Conservation (phyloP, 352 stramenopile species). For the Pythium myriotylum region DNA sequence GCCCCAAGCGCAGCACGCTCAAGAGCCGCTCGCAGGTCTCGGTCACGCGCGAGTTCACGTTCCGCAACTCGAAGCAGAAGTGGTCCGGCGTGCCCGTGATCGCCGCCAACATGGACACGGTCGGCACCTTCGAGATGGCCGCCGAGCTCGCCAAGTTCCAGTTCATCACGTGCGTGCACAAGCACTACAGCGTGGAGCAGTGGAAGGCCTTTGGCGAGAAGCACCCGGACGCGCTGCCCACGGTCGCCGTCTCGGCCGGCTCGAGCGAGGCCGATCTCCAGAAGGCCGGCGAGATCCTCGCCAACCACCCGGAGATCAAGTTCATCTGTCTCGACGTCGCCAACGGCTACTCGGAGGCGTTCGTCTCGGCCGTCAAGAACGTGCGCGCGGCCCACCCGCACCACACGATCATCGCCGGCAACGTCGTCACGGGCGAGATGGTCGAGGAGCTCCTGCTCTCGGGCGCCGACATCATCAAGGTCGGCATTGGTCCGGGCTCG, state of each 20-base stretch:
- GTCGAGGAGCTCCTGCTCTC: slow-evolving; percentile 90
- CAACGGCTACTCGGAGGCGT: slow-evolving; percentile 88
- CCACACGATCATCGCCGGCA: slow-evolving; percentile 92
- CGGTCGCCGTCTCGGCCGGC: slow-evolving; percentile 79
- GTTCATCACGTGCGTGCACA: slow-evolving; percentile 91
- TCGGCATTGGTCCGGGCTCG: slow-evolving; percentile 91
- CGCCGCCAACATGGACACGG: slow-evolving; percentile 92
- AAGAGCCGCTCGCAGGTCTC: slow-evolving; percentile 88
- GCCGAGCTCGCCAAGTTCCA: slow-evolving; percentile 73
- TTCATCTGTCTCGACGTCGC: slow-evolving; percentile 92
- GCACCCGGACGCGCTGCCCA: slow-evolving; percentile 61
- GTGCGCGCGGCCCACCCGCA: slow-evolving; percentile 58
- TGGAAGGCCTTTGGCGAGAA: slow-evolving; percentile 58
- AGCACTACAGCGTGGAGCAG: slow-evolving; percentile 85
- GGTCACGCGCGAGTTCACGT: slow-evolving; percentile 67
- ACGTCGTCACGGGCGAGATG: slow-evolving; percentile 93
- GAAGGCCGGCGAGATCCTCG: slow-evolving; percentile 65
- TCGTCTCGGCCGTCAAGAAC: slow-evolving; percentile 79
- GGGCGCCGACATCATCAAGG: slow-evolving; percentile 93
- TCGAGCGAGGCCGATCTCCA: slow-evolving; percentile 73
- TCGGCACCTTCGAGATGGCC: slow-evolving; percentile 91
- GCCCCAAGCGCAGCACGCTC: slow-evolving; percentile 91
- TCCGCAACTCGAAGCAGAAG: slow-evolving; percentile 78
- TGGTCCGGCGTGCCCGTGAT: slow-evolving; percentile 87
- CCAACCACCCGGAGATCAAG: slow-evolving; percentile 56